A percentile compares a stretch with the other conserved stretches of the same genome.
Conservation (phyloP, 208 protist genomes). For the Sergeia podlipaevii region DNA sequence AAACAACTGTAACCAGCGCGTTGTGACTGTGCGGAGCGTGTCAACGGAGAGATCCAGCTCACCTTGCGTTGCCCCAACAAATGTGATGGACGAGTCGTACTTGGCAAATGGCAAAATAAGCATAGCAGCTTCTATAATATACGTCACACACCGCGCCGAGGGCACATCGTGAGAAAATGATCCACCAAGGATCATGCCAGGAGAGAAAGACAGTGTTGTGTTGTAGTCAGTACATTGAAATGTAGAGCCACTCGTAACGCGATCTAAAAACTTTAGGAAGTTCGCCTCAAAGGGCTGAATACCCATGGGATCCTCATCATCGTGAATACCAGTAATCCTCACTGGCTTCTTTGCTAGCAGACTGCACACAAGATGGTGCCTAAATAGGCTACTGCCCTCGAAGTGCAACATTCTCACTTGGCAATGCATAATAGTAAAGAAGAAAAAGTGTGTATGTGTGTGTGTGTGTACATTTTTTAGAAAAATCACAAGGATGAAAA, state of each 20-base stretch:
- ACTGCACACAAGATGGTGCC: conserved; percentile 87
- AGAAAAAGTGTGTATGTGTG: background rate
- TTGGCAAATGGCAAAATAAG: conserved; percentile 91
- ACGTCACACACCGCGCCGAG: conserved; percentile 73
- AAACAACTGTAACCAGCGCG: conserved; percentile 86
- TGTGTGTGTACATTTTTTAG: background rate
- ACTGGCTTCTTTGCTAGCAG: conserved; percentile 72
- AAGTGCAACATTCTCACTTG: conserved; percentile 60
- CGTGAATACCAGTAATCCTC: conserved; percentile 64
- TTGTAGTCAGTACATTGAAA: conserved; percentile 77
- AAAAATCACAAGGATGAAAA: conserved; percentile 1
- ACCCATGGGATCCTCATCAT: conserved; percentile 66
- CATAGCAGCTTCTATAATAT: conserved; percentile 81
- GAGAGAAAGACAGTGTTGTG: conserved; percentile 75
- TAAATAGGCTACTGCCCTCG: conserved; percentile 81
- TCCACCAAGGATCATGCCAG: conserved; percentile 90
- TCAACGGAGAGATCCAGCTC: conserved; percentile 86
- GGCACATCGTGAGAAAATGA: conserved; percentile 86
- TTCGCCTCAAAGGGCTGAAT: conserved; percentile 82
- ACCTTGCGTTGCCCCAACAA: conserved; percentile 83
- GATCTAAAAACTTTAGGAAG: conserved; percentile 92
- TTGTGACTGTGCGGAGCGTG: conserved; percentile 87
- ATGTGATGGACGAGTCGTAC: conserved; percentile 81
- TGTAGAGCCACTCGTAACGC: conserved; percentile 81
- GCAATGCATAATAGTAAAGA: background rate